Evolutionary conservation across 2,329 filamentous ascomycete genomes (phyloP).

Genomic region (Colletotrichum sp.): DNA sequence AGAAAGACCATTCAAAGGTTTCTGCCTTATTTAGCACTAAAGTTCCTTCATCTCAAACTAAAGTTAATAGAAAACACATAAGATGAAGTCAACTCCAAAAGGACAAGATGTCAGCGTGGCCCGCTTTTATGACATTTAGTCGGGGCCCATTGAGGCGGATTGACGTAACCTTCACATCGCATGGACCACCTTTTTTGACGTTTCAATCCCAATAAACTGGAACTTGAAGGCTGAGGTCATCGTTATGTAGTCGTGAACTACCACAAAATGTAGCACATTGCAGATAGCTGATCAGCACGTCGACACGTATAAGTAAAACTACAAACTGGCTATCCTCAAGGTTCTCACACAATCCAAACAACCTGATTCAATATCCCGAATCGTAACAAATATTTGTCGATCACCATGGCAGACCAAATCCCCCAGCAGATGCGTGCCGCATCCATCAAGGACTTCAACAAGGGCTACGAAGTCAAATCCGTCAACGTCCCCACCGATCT

Average conservation of each 20-base stretch:
- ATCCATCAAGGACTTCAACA: conserved; percentile 27
- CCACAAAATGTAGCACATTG: not conserved
- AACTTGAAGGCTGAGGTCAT: not conserved
- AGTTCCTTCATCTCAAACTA: not conserved
- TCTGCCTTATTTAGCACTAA: rapidly evolving
- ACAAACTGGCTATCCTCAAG: not conserved
- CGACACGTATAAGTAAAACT: not conserved
- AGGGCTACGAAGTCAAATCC: conserved; percentile 16
- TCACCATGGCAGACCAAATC: conserved; percentile 12
- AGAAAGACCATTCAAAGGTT: not conserved
- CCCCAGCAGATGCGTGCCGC: conserved; percentile 33
- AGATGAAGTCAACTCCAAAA: not conserved
- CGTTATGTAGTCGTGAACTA: not conserved
- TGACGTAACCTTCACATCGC: not conserved
- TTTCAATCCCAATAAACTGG: not conserved
- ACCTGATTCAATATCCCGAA: not conserved
- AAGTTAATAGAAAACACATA: not conserved
- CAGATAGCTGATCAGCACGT: not conserved
- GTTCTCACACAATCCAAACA: not conserved
- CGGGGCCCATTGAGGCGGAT: not conserved
- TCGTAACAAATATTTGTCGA: not conserved
- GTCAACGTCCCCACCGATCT: conserved; percentile 18
- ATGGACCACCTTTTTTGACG: not conserved
- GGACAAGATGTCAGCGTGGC: not conserved
- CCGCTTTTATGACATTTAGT: conserved; percentile 11